Evolutionary conservation across 2,329 filamentous ascomycete genomes (phyloP).

Genomic region (Scortechinia acanthostroma): DNA sequence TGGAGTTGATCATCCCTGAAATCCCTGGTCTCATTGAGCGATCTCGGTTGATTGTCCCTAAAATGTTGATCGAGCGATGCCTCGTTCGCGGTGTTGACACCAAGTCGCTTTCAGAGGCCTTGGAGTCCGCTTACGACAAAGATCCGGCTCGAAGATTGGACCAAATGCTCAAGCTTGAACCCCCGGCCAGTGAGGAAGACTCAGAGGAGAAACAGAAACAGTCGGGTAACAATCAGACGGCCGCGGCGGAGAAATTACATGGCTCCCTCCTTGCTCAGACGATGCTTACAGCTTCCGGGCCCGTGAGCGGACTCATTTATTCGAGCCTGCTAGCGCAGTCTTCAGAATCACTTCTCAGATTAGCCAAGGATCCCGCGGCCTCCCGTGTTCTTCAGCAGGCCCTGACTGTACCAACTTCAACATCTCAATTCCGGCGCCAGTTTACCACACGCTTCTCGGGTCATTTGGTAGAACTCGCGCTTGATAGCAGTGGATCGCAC

Average conservation of each 20-base stretch:
- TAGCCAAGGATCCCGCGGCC: conserved; percentile 38
- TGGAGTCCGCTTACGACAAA: conserved; percentile 43
- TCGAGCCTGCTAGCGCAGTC: conserved; percentile 58
- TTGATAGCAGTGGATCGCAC: not conserved
- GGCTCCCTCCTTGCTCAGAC: conserved; percentile 75
- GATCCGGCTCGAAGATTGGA: conserved; percentile 34
- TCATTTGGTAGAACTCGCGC: not conserved
- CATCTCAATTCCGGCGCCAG: not conserved
- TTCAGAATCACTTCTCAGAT: conserved; percentile 44
- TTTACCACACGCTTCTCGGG: not conserved
- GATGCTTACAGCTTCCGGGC: conserved; percentile 69
- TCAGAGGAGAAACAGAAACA: conserved; percentile 13
- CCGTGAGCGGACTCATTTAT: conserved; percentile 65
- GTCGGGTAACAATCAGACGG: conserved; percentile 30
- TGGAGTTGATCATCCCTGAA: conserved; percentile 66
- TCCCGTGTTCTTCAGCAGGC: not conserved
- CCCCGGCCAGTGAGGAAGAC: conserved; percentile 27
- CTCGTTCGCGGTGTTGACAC: conserved; percentile 52
- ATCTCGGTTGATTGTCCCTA: conserved; percentile 72
- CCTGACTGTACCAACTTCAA: not conserved
- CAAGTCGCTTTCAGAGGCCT: conserved; percentile 40
- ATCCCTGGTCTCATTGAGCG: conserved; percentile 69
- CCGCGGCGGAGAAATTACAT: conserved; percentile 49
- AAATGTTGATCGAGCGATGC: conserved; percentile 77
- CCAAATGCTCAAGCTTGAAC: conserved; percentile 36